These are phyloP conservation scores for Podospora pseudocomata DNA, from an alignment of 495 filamentous ascomycete species.

Conservation along the genomic window DNA sequence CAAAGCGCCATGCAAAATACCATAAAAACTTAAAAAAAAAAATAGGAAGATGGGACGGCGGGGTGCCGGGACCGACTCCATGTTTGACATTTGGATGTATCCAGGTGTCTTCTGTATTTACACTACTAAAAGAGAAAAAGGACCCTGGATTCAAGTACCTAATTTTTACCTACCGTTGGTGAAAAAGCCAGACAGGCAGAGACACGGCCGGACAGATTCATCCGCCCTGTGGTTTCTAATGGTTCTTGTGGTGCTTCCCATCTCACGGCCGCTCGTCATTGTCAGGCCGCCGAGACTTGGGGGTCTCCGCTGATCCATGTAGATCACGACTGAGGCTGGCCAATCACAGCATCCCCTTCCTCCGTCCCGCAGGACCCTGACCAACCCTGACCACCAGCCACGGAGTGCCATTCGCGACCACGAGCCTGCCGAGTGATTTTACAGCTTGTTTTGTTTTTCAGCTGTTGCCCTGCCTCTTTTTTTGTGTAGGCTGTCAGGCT, in stretches of 20 bases:
- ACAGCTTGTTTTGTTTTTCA: background rate
- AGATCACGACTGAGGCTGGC: background rate
- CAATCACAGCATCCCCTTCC: background rate
- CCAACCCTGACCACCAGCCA: background rate
- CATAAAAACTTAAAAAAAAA: background rate
- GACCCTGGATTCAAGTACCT: background rate
- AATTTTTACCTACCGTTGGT: background rate
- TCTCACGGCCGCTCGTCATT: background rate
- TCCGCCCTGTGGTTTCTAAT: background rate
- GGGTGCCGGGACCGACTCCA: background rate
- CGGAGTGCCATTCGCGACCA: background rate
- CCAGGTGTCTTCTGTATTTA: background rate
- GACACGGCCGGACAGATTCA: background rate
- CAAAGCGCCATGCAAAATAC: no score
- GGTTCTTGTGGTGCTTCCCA: no score
- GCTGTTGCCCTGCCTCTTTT: background rate
- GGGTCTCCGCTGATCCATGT: constrained; percentile 9
- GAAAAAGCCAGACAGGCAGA: no score
- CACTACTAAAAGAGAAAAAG: no score
- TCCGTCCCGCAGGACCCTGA: constrained; percentile 4
- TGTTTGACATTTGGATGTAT: background rate
- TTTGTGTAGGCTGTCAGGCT: no score
- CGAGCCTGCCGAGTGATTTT: background rate
- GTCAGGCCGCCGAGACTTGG: constrained; percentile 3
- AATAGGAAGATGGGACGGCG: background rate